Base-by-base conservation (phyloP, 495 filamentous ascomycete genomes). In the Daldinia vernicosa region DNA sequence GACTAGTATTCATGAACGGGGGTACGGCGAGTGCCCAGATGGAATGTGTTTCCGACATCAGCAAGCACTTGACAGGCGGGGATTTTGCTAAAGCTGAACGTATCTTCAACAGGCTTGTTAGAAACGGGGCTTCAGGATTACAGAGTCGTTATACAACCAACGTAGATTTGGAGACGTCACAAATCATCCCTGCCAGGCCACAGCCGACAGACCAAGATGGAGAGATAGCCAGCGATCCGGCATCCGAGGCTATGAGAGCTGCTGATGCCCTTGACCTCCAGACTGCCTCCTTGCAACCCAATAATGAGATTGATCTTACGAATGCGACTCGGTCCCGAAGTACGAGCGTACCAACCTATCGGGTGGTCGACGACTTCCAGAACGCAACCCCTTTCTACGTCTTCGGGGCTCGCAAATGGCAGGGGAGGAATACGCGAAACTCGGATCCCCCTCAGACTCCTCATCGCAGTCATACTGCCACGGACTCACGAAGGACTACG, bases 1-100 rank as follows among this genome's bases (percentile, higher is more conserved):
- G 81, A 35, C 67, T 86, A 1, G 83, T 87, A 9, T 85, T 87
- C 61, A 76, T 83, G 63, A 79, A 86, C 71, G 85, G 85, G 8
- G 84, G 85, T 5, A 84, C 81, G 8, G 78, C 82, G 14, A 75
- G 81, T 47, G 84, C 84, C 1, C 79, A 81, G 47, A 64, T 78
- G 30, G 70, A 75, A 26, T 86, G 84, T 60, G 75, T 87, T 8
- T 58, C 71, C 7, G 71, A 76, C 28, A 85, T 87, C 54, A 79
- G 75, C 70, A 66, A 81, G 60, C 70, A 82, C 52, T 45, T 83
- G 19, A 82, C 82, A 1, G 74, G 77, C 24, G 82, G 78, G 3
- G 78, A 86, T 63, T 58, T 81, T 17, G 63, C 63, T 4, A 76
- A 76, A 52, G 84, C 85, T 0, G 79, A 84, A 70, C 72, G 64